Evolutionary conservation across 2,329 filamentous ascomycete species (phyloP).

Genomic region (Bipolaris cookei): DNA sequence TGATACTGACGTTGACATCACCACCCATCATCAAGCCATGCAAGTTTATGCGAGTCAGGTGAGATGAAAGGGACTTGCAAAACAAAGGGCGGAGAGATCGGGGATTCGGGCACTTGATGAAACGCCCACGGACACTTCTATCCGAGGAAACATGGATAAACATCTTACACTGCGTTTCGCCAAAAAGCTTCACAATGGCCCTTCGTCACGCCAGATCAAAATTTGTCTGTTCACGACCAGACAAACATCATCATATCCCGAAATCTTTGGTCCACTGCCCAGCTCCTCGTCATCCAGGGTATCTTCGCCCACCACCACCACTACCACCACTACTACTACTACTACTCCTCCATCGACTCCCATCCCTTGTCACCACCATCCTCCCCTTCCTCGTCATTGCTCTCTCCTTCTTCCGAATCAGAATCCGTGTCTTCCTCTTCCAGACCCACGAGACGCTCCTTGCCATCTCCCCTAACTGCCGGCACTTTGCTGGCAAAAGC

Average conservation of each 20-base stretch:
- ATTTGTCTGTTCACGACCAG: not conserved
- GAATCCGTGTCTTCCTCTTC: slow-evolving; percentile 69
- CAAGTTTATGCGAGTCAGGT: slow-evolving; percentile 2
- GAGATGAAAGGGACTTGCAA: slow-evolving; percentile 24
- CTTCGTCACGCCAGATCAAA: not conserved
- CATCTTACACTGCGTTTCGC: not conserved
- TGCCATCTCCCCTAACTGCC: slow-evolving; percentile 64
- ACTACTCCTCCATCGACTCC: slow-evolving; percentile 53
- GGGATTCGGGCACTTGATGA: slow-evolving; percentile 21
- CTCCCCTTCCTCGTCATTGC: slow-evolving; percentile 50
- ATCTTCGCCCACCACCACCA: no score
- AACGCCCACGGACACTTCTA: slow-evolving; percentile 12
- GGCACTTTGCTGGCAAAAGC: slow-evolving; percentile 78
- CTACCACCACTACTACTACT: no score
- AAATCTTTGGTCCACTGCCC: not conserved
- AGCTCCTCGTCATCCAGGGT: slow-evolving; percentile 17
- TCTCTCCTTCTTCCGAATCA: slow-evolving; percentile 59
- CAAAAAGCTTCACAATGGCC: slow-evolving; percentile 4
- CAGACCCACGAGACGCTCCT: slow-evolving; percentile 79
- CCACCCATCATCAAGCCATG: not conserved
- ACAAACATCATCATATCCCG: not conserved
- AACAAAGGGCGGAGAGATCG: slow-evolving; percentile 14
- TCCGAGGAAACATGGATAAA: slow-evolving; percentile 4
- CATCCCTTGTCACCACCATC: slow-evolving; percentile 45
- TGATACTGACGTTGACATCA: not conserved